phyloP scores from a whole-genome alignment of 2,329 filamentous ascomycete species.

The Claviceps pazoutovae region DNA sequence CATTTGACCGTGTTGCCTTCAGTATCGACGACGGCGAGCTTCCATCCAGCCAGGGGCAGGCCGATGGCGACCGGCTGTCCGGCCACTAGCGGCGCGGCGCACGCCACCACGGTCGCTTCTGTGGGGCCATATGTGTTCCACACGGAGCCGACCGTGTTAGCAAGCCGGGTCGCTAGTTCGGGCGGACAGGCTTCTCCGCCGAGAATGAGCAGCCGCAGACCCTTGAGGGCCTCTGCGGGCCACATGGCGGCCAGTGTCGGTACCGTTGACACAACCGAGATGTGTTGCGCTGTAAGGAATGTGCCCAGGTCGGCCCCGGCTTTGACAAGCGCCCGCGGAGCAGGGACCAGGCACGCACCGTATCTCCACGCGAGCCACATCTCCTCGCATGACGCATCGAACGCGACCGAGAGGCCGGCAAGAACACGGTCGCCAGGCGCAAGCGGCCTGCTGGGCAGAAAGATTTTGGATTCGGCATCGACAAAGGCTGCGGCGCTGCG shows the following conservation, averaged over 20 bases:
- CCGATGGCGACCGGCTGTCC: conserved; percentile 10
- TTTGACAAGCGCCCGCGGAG: conserved; percentile 10
- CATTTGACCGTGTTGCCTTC: conserved; percentile 30
- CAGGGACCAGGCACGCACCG: conserved; percentile 11
- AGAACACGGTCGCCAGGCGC: conserved; percentile 12
- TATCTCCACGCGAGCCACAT: conserved; percentile 13
- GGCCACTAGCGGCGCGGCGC: conserved; percentile 9
- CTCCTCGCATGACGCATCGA: conserved; percentile 13
- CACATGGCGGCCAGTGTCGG: conserved; percentile 11
- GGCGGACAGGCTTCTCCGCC: conserved; percentile 12
- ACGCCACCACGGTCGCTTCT: conserved; percentile 12
- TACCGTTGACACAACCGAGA: conserved; percentile 12
- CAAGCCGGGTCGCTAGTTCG: conserved; percentile 9
- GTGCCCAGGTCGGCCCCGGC: conserved; percentile 10
- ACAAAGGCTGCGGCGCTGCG: conserved; percentile 13
- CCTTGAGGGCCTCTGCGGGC: conserved; percentile 10
- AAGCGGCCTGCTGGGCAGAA: conserved; percentile 9
- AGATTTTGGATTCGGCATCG: conserved; percentile 11
- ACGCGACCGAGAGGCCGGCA: conserved; percentile 11
- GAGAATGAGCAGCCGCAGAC: conserved; percentile 11
- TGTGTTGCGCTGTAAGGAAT: conserved; percentile 9
- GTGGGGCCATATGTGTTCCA: conserved; percentile 15
- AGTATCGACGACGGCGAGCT: conserved; percentile 17
- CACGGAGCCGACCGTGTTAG: conserved; percentile 8
- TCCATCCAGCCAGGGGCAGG: conserved; percentile 11